Evolutionary conservation across 1,284 basidiomycete species (phyloP), one percentile per base, ranked within the genome.

Genomic region (Garcileccinum viscosum): DNA sequence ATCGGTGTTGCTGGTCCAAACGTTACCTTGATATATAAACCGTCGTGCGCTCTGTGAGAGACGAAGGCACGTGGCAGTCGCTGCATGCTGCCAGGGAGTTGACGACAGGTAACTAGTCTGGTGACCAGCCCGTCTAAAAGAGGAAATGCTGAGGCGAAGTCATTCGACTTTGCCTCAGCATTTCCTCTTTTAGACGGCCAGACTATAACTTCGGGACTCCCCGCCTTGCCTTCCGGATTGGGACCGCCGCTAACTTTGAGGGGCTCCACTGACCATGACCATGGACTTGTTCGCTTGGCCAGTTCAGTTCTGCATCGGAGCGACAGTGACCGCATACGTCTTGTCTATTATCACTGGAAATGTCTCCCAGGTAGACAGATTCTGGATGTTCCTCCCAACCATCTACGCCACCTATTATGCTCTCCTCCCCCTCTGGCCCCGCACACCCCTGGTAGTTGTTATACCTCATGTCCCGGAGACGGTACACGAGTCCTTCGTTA

Each of bases 331-430:
- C 1, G 85, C 87, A 12, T 94, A 87, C 75, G 72, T 92, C 12
- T 76, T 87, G 6, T 92, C 90, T 11, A 62, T 93, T 30, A 66
- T 93, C 37, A 95, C 93, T 0, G 87, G 89, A 38, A 97, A 97
- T 75, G 93, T 95, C 62, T 94, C 92, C 9, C 95, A 96, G 81
- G 95, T 97, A 37, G 94, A 95, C 83, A 85, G 82, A 59, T 71
- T 89, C 24, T 95, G 92, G 92, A 93, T 92, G 0, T 90, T 96
- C 76, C 81, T 95, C 64, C 95, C 96, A 0, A 87, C 91, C 9
- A 84, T 95, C 27, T 96, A 95, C 78, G 89, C 91, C 0, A 87
- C 88, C 0, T 92, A 95, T 75, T 93, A 90, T 75, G 90, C 92
- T 1, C 79, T 94, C 22, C 77, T 93, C 5, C 93, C 93, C 1